Evolutionary conservation across 371 early-diverging fungal genomes (phyloP).

Genomic region (Saksenaea oblongispora): DNA sequence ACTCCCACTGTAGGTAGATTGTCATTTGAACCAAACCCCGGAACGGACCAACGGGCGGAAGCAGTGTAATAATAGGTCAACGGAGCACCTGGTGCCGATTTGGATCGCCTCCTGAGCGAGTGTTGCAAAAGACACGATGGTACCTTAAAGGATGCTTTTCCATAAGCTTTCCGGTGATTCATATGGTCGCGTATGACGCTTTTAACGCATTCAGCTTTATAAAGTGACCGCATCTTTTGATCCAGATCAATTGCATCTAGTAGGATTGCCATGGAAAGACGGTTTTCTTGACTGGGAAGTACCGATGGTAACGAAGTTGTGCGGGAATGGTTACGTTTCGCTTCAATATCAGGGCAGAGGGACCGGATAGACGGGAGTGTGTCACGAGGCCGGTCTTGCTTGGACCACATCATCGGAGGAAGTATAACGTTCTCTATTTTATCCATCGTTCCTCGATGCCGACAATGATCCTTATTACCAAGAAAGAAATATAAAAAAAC

Average conservation of each 20-base stretch:
- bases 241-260: constrained; percentile 51
- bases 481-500: constrained; percentile 11
- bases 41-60: constrained; percentile 5
- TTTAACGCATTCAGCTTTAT: constrained; percentile 39
- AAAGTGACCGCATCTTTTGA: constrained; percentile 44
- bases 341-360: background rate
- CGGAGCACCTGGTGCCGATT: constrained; percentile 48
- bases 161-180: constrained; percentile 1
- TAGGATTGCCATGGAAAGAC: constrained; percentile 37
- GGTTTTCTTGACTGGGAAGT: constrained; percentile 32
- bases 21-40: background rate
- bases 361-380: background rate
- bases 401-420: background rate
- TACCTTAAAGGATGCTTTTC: background rate
- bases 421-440: background rate
- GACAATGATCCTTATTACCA: background rate
- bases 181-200: constrained; percentile 17
- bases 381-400: background rate
- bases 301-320: constrained; percentile 38
- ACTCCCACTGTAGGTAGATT: constrained; percentile 19
- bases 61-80: constrained; percentile 6
- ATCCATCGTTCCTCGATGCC: constrained; percentile 2
- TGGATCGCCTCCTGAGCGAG: constrained; percentile 34
- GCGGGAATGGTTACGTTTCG: constrained; percentile 29
- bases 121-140: constrained; percentile 3